Evolutionary conservation across 768 basidiomycete species (phyloP).

Genomic region (Coprinopsis cinerea): DNA sequence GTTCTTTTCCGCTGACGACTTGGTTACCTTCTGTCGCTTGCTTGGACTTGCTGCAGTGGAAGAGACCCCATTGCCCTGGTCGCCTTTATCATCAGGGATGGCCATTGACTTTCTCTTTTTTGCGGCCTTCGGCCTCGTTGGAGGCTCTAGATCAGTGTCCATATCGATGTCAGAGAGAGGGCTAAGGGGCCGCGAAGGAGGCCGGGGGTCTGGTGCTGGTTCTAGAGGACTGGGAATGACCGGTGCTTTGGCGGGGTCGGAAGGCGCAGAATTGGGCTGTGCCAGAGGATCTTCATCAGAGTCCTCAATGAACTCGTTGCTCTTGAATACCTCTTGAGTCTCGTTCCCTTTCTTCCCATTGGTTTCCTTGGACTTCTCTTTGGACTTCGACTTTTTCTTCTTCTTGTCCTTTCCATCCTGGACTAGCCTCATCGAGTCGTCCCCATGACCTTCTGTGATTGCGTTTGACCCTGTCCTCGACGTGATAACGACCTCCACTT

Average conservation of each 20-base stretch:
- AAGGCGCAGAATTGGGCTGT: no score
- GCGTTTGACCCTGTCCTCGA: slow-evolving; percentile 10
- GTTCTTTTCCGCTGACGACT: slow-evolving; percentile 6
- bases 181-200: not conserved
- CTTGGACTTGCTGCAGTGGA: slow-evolving; percentile 2
- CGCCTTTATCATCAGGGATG: slow-evolving; percentile 9
- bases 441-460: slow-evolving; percentile 20
- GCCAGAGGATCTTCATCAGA: slow-evolving; percentile 17
- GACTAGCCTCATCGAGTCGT: not conserved
- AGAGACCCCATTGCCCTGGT: not conserved
- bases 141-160: not conserved
- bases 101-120: slow-evolving; percentile 16
- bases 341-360: slow-evolving; percentile 21
- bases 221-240: no score
- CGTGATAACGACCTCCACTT: slow-evolving; percentile 23
- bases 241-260: no score
- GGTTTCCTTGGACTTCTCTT: slow-evolving; percentile 18
- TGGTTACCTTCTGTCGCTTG: slow-evolving; percentile 19
- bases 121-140: not conserved
- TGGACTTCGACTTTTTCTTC: slow-evolving; percentile 22
- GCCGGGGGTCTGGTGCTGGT: no score
- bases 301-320: slow-evolving; percentile 37
- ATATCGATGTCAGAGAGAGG: slow-evolving; percentile 4
- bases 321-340: slow-evolving; percentile 33
- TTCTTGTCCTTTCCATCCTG: not conserved